Conservation (phyloP, 768 basidiomycete genomes). For the Baorangia bicolor region DNA sequence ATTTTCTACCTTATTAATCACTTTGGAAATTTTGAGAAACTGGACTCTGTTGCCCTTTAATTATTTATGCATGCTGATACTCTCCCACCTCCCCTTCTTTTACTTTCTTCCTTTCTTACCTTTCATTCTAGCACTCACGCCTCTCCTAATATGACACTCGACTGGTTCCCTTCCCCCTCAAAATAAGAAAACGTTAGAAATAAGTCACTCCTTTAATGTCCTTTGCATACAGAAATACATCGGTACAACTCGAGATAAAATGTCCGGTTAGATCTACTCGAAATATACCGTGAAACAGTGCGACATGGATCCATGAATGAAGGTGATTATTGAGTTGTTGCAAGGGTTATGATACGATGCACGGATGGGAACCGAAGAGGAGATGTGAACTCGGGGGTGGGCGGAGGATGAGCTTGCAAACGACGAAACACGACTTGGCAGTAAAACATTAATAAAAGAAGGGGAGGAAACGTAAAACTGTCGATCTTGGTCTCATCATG, state of each 20-base stretch:
- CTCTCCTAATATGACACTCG: neutral
- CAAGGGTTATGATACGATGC: slow-evolving; percentile 28
- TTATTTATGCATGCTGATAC: neutral
- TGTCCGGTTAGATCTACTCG: slow-evolving; percentile 37
- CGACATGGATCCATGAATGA: slow-evolving; percentile 32
- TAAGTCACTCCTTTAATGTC: slow-evolving; percentile 38
- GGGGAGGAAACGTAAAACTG: neutral
- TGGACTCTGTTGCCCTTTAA: slow-evolving; percentile 12
- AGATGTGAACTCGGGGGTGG: neutral
- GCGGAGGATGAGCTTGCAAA: slow-evolving; percentile 9
- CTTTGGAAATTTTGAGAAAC: slow-evolving; percentile 7
- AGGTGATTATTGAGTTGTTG: slow-evolving; percentile 26
- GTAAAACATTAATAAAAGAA: slow-evolving; percentile 16
- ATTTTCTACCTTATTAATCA: slow-evolving; percentile 7
- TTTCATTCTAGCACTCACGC: neutral
- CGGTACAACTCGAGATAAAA: slow-evolving; percentile 30
- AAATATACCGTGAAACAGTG: slow-evolving; percentile 37
- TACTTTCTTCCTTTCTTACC: neutral
- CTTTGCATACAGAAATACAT: slow-evolving; percentile 37
- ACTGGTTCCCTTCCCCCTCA: neutral
- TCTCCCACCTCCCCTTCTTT: neutral
- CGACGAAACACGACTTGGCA: slow-evolving; percentile 12
- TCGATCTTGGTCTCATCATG: slow-evolving; percentile 12
- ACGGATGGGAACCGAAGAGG: slow-evolving; percentile 1
- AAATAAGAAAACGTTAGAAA: slow-evolving; percentile 22